A percentile compares a stretch with the other conserved stretches of the same genome.
phyloP scores from a whole-genome alignment of 805 yeast species.

The Isabelozyma rhagii region DNA sequence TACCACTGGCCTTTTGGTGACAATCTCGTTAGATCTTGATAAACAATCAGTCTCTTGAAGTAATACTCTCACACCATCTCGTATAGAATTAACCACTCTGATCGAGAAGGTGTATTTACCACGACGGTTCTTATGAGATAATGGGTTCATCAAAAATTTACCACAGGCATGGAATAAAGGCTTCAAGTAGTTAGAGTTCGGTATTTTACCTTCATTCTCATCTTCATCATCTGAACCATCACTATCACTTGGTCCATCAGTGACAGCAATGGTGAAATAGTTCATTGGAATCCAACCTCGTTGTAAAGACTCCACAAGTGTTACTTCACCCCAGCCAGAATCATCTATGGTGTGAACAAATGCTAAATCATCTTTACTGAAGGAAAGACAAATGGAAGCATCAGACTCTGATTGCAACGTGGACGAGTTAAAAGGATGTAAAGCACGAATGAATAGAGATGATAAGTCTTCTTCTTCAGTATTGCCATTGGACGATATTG shows the following conservation, averaged over 20 bases:
- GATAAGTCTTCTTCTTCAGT: constrained; percentile 46
- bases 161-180: constrained; percentile 62
- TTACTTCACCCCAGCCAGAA: constrained; percentile 88
- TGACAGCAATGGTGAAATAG: constrained; percentile 55
- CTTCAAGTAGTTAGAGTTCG: constrained; percentile 48
- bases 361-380: constrained; percentile 65
- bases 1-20: constrained; percentile 57
- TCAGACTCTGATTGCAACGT: constrained; percentile 64
- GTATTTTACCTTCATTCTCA: constrained; percentile 28
- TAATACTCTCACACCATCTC: constrained; percentile 69
- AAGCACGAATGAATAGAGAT: constrained; percentile 52
- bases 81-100: constrained; percentile 56
- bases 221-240: constrained; percentile 15
- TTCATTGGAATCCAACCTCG: constrained; percentile 89
- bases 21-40: constrained; percentile 69
- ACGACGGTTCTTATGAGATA: constrained; percentile 41
- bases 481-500: constrained; percentile 1
- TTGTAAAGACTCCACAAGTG: constrained; percentile 56
- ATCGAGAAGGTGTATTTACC: constrained; percentile 54
- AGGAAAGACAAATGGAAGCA: constrained; percentile 69
- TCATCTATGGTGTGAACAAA: constrained; percentile 77
- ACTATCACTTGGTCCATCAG: constrained; percentile 17
- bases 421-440: constrained; percentile 56
- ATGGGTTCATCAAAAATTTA: constrained; percentile 61
- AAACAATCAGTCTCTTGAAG: constrained; percentile 69